Conservation (phyloP, 805 yeast genomes). For the Ogataea thermomethanolica region DNA sequence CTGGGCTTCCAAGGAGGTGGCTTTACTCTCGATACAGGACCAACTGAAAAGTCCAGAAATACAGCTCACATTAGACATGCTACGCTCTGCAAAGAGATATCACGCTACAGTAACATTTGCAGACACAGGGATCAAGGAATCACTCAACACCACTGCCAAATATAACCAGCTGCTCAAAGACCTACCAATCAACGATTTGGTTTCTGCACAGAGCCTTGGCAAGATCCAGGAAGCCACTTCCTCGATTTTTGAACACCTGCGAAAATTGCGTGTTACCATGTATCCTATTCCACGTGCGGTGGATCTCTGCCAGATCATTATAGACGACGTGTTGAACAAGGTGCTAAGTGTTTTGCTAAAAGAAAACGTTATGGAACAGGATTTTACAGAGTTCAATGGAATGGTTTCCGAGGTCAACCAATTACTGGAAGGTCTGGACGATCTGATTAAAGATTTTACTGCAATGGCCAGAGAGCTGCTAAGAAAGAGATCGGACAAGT, state of each 20-base stretch:
- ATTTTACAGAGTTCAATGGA: slow-evolving; percentile 38
- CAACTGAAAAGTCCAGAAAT: slow-evolving; percentile 59
- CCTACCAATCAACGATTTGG: slow-evolving; percentile 61
- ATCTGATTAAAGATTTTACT: slow-evolving; percentile 57
- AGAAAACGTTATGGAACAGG: slow-evolving; percentile 42
- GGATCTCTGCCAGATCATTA: slow-evolving; percentile 59
- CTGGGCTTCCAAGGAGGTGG: slow-evolving; percentile 71
- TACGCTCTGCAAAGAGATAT: slow-evolving; percentile 70
- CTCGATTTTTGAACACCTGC: slow-evolving; percentile 57
- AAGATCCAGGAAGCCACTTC: slow-evolving; percentile 44
- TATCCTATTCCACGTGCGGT: slow-evolving; percentile 68
- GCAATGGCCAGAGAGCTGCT: slow-evolving; percentile 69
- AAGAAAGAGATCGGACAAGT: slow-evolving; percentile 69
- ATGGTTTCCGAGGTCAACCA: slow-evolving; percentile 30
- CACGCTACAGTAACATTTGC: slow-evolving; percentile 71
- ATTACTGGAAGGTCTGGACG: slow-evolving; percentile 53
- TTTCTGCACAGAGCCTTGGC: slow-evolving; percentile 42
- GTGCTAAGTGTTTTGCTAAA: slow-evolving; percentile 38
- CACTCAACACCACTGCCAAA: slow-evolving; percentile 46
- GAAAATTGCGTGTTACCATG: slow-evolving; percentile 52
- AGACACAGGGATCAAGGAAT: slow-evolving; percentile 64
- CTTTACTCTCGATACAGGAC: slow-evolving; percentile 49
- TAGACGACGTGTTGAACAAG: slow-evolving; percentile 51
- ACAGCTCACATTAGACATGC: slow-evolving; percentile 51
- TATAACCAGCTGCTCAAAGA: slow-evolving; percentile 65